Percentiles rank a stretch among this genome's conserved stretches.
Evolutionary conservation across 1,139 yeast species (phyloP).

Genomic region (Yamadazyma pseudoaaseri): DNA sequence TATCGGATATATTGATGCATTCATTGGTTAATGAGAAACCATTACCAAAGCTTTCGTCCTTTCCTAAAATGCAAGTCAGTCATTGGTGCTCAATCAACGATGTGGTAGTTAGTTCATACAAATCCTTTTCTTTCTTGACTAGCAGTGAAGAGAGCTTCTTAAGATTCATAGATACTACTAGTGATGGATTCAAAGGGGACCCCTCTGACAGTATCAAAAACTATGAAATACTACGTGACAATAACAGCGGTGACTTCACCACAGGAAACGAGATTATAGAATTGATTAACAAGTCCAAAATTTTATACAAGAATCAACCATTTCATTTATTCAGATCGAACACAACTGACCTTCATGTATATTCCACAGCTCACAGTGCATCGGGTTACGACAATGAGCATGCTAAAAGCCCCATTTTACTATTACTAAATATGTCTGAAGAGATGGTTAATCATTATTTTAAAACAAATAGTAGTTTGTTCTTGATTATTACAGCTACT

Average conservation of each 20-base stretch:
- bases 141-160: slow-evolving; percentile 22
- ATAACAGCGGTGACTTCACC: slow-evolving; percentile 6
- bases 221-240: slow-evolving; percentile 8
- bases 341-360: slow-evolving; percentile 44
- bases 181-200: slow-evolving; percentile 26
- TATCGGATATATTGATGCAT: slow-evolving; percentile 84
- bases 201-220: not conserved
- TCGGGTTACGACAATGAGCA: slow-evolving; percentile 58
- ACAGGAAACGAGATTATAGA: slow-evolving; percentile 51
- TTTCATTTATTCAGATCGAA: slow-evolving; percentile 71
- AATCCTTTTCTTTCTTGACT: slow-evolving; percentile 20
- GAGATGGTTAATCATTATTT: slow-evolving; percentile 25
- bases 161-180: slow-evolving; percentile 25
- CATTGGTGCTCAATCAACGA: slow-evolving; percentile 69
- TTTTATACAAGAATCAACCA: slow-evolving; percentile 76
- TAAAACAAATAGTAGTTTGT: slow-evolving; percentile 22
- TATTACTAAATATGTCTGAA: slow-evolving; percentile 55
- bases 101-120: slow-evolving; percentile 45
- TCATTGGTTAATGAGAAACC: slow-evolving; percentile 86
- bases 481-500: slow-evolving; percentile 28
- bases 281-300: slow-evolving; percentile 71
- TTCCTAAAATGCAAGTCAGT: slow-evolving; percentile 69
- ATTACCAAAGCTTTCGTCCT: slow-evolving; percentile 44
- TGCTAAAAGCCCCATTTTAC: slow-evolving; percentile 58
- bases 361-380: slow-evolving; percentile 78